Base-by-base conservation (phyloP, 306 rosid species). In the Bauhinia variegata region DNA sequence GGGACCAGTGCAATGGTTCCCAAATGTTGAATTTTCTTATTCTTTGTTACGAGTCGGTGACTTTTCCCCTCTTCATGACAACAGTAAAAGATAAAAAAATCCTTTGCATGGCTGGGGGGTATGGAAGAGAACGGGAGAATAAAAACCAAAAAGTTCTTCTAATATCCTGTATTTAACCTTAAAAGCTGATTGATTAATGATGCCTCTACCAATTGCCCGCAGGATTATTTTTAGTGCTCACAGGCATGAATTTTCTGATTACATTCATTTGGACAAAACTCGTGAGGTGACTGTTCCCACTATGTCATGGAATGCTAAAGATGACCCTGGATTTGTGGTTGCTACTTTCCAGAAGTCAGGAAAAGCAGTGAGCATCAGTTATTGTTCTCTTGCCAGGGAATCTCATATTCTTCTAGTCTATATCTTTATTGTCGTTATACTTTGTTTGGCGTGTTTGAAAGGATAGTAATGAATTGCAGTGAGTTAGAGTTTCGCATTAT, bases 201-300 rank as follows among this genome's bases (percentile, higher is more conserved):
- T 62, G 41, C 34, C 42, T 55, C 39, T 63, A 44, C 36, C 18
- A 47, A 15, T 65, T 71, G 43, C 59, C 13, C 78, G 75, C 75
- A 88, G 95, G 82, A 83, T 88, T 53, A 68, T 83, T 62, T 85
- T 88, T 55, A 88, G 87, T 57, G 95, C 84, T 11, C 95, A 88
- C 58, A 78, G 73, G 37, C 70, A 68, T 48, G 79, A 55, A 28
- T 80, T 85, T 54, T 71, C 78, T 28, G 74, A 79, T 41, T 59
- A 58, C 56, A 11, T 83, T 18, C 95, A 88, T 72, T 68, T 75
- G 30, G 95, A 79, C 75, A 79, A 57, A 28, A 85, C 88, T 42
- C 83, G 84, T 0, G 95, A 85, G 80, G 86, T 88, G 13, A 74
- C 82, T 19, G 82, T 88, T 44, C 95, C 90, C 0, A 75, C 95